Percentiles rank a stretch among this genome's conserved stretches.
Evolutionary conservation across 345 rosid species (phyloP).

Genomic region (Brassica carinata): DNA sequence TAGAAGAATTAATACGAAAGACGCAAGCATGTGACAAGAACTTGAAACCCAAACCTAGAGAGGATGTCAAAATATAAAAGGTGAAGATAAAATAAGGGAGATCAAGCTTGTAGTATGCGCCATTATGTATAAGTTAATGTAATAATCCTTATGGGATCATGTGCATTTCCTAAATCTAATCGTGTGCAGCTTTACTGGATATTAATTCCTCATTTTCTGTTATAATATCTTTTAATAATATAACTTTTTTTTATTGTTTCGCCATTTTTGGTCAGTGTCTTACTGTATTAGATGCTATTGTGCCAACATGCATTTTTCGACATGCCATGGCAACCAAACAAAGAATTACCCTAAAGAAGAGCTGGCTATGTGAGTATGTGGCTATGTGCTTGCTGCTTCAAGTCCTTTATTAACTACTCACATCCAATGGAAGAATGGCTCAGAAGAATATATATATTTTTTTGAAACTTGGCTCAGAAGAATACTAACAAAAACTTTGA

Average conservation of each 20-base stretch:
- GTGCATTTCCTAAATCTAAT: slow-evolving; percentile 42
- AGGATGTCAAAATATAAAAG: too few relatives aligned
- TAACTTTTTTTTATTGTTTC: not conserved
- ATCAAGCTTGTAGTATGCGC: slow-evolving; percentile 6
- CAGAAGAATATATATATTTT: not conserved
- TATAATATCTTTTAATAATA: not conserved
- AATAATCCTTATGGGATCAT: slow-evolving; percentile 53
- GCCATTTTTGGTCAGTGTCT: slow-evolving; percentile 27
- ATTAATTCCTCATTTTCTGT: not conserved
- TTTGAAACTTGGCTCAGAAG: not conserved
- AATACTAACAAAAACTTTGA: not conserved
- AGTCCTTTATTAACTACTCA: slow-evolving; percentile 25
- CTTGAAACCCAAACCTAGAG: too few relatives aligned
- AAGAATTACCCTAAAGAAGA: slow-evolving; percentile 31
- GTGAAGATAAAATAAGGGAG: too few relatives aligned
- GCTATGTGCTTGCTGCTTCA: slow-evolving; percentile 37
- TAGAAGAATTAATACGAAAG: too few relatives aligned
- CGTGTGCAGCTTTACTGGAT: slow-evolving; percentile 35
- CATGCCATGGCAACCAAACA: slow-evolving; percentile 23
- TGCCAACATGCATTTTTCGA: slow-evolving; percentile 26
- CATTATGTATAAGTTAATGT: slow-evolving; percentile 20
- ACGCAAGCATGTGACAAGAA: too few relatives aligned
- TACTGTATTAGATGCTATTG: slow-evolving; percentile 10
- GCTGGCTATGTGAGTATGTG: slow-evolving; percentile 19
- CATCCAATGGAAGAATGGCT: slow-evolving; percentile 27